These are phyloP conservation scores for Pseudopithomyces maydicus DNA, from an alignment of 2,329 filamentous ascomycete genomes.

Conservation along the genomic window DNA sequence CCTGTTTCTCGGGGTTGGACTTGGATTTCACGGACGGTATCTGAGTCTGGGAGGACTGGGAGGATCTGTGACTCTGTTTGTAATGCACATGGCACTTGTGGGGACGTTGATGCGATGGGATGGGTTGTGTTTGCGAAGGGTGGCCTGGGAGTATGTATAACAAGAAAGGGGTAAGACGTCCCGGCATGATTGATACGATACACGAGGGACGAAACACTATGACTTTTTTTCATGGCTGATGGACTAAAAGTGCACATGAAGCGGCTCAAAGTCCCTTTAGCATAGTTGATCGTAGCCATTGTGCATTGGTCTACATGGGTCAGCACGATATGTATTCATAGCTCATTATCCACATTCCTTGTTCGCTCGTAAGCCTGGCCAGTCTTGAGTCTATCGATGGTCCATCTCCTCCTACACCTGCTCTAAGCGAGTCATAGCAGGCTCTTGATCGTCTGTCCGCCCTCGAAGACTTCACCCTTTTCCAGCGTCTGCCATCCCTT, in stretches of 20 bases:
- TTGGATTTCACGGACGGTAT: slow-evolving; percentile 20
- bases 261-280: too few relatives aligned
- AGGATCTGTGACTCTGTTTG: slow-evolving; percentile 50
- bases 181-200: neutral
- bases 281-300: neutral
- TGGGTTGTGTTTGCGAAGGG: slow-evolving; percentile 37
- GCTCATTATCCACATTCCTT: slow-evolving; percentile 2
- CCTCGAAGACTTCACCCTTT: slow-evolving; percentile 72
- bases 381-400: neutral
- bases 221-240: too few relatives aligned
- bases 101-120: slow-evolving; percentile 38
- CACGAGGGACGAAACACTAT: too few relatives aligned
- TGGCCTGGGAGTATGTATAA: slow-evolving; percentile 24
- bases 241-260: too few relatives aligned
- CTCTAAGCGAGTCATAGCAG: slow-evolving; percentile 28
- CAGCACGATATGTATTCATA: neutral
- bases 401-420: neutral
- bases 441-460: slow-evolving; percentile 62
- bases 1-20: slow-evolving; percentile 32
- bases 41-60: slow-evolving; percentile 39
- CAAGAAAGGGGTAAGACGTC: neutral
- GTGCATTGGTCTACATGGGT: neutral
- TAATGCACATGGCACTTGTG: slow-evolving; percentile 55
- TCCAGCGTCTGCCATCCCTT: slow-evolving; percentile 83
- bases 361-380: neutral